Evolutionary conservation across 352 stramenopile genomes (phyloP), one percentile per base, ranked within the genome.

Genomic region (Pythium phragmiticola): DNA sequence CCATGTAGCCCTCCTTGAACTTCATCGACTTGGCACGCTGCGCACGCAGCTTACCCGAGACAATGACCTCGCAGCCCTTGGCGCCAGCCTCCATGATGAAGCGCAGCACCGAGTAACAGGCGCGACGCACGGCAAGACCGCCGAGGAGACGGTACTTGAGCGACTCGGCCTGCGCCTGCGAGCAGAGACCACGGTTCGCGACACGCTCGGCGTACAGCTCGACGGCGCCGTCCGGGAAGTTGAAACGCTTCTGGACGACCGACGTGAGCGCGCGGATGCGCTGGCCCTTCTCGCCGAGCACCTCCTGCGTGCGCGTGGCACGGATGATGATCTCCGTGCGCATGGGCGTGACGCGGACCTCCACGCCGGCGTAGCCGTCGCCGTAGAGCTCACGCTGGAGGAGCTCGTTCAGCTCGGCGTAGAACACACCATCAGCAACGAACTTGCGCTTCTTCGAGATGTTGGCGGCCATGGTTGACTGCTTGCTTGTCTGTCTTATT

Each of bases 1-100:
- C 98, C 97, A 99, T 99, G 93, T 99, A 99, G 50, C 98, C 98
- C 69, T 99, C 97, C 74, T 98, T 97, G 86, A 99, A 99, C 87
- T 99, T 99, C 97, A 99, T 99, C 52, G 92, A 90, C 92, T 99
- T 99, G 74, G 98, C 98, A 98, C 98, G 95, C 84, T 99, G 97
- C 60, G 96, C 97, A 68, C 97, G 95, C 59, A 99, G 90, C 90
- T 99, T 99, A 73, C 98, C 98, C 62, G 96, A 98, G 45, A 99
- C 97, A 70, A 99, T 98, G 55, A 99, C 97, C 80, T 99, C 97
- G 65, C 95, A 97, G 54, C 98, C 98, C 93, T 99, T 99, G 71
- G 98, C 98, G 51, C 94, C 97, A 23, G 96, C 96, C 81, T 99
- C 97, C 97, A 99, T 99, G 65, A 99, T 93, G 85, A 99, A 99